Percentiles rank a stretch among this genome's conserved stretches.
Conservation (phyloP, 2,329 filamentous ascomycete species). For the Claviceps quebecensis region DNA sequence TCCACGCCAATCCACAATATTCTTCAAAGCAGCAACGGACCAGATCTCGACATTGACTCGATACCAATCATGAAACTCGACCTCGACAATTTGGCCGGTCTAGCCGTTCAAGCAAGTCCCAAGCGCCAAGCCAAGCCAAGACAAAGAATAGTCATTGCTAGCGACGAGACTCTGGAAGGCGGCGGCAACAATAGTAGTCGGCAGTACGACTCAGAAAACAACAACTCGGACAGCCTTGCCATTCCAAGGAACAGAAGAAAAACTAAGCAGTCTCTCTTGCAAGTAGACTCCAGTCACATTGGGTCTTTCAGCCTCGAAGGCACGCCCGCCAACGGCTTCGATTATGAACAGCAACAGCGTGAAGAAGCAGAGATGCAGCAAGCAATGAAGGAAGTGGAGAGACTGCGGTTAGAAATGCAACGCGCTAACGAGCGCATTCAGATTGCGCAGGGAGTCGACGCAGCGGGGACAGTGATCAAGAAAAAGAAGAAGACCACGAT, state of each 20-base stretch:
- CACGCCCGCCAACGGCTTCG: constrained; percentile 24
- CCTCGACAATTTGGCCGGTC: constrained; percentile 40
- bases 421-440: constrained; percentile 62
- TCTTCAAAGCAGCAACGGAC: constrained; percentile 55
- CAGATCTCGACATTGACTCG: constrained; percentile 76
- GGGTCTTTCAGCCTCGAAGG: constrained; percentile 54
- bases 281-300: constrained; percentile 78
- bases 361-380: constrained; percentile 82
- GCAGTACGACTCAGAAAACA: constrained; percentile 39
- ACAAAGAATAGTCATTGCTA: constrained; percentile 52
- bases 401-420: constrained; percentile 78
- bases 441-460: constrained; percentile 52
- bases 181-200: constrained; percentile 23
- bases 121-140: constrained; percentile 28
- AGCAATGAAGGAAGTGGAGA: constrained; percentile 80
- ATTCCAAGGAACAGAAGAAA: constrained; percentile 38
- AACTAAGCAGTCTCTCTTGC: constrained; percentile 52
- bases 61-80: constrained; percentile 94
- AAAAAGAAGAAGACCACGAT: constrained; percentile 44
- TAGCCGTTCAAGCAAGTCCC: constrained; percentile 16
- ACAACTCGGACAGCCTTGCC: constrained; percentile 26
- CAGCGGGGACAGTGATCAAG: constrained; percentile 50
- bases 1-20: constrained; percentile 72
- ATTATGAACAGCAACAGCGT: constrained; percentile 52
- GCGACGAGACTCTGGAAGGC: constrained; percentile 56